These are phyloP conservation scores for Wallacemonas sp. DNA, from an alignment of 208 protist genomes.

Conservation along the genomic window DNA sequence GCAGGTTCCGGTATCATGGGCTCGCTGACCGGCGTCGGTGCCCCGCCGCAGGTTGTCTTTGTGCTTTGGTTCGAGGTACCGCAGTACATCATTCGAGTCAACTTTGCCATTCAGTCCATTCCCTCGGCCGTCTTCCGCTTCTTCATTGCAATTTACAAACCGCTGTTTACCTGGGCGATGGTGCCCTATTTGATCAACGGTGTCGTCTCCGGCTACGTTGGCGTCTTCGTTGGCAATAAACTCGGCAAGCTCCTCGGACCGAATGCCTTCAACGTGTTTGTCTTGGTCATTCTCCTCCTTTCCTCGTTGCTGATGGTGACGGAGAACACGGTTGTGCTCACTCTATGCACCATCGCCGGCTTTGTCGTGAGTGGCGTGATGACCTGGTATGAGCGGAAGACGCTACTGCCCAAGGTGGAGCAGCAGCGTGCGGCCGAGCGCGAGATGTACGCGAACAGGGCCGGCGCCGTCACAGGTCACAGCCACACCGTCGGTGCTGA, in stretches of 20 bases:
- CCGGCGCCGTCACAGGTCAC: neutral
- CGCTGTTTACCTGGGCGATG: constrained; percentile 23
- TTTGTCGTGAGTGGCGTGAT: constrained; percentile 6
- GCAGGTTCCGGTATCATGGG: constrained; percentile 32
- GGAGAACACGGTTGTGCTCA: constrained; percentile 18
- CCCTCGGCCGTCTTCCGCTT: constrained; percentile 31
- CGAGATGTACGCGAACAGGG: constrained; percentile 12
- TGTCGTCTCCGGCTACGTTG: constrained; percentile 24
- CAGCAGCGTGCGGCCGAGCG: constrained; percentile 18
- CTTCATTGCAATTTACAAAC: constrained; percentile 19
- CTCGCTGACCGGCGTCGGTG: constrained; percentile 35
- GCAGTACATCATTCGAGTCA: constrained; percentile 39
- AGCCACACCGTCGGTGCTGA: neutral
- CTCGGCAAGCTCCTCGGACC: constrained; percentile 42
- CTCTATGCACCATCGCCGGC: neutral
- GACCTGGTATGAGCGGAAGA: constrained; percentile 26
- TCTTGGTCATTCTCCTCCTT: constrained; percentile 33
- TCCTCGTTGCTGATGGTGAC: constrained; percentile 38
- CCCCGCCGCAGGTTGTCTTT: constrained; percentile 47
- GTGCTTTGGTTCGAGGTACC: constrained; percentile 41
- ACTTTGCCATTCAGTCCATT: constrained; percentile 39
- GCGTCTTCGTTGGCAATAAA: constrained; percentile 23
- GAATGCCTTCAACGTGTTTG: constrained; percentile 30
- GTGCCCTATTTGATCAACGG: constrained; percentile 24
- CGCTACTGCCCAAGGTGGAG: constrained; percentile 15